Evolutionary conservation across 2,329 filamentous ascomycete species (phyloP), one percentile per base, ranked within the genome.

Genomic region (Alternaria longipes): DNA sequence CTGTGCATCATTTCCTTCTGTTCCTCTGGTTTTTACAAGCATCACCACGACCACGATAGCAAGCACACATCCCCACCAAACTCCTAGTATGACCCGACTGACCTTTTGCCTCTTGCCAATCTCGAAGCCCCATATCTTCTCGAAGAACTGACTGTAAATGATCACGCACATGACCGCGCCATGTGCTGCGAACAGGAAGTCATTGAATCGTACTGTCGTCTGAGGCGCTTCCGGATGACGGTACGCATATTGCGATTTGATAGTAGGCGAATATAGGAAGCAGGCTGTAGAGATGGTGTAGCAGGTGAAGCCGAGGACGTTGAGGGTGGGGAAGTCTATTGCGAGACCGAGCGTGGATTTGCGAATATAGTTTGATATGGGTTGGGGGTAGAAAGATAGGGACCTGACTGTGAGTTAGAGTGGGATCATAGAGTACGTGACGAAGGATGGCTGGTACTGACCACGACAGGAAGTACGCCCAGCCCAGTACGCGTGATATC

Each of bases 361-460:
- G 55, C 93, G 90, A 30, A 83, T 84, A 77, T 85, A 90, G 84
- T 97, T 98, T 64, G 93, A 86, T 62, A 96, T 81, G 7, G 91
- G 88, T 77, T 98, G 95, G 1, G 94, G 94, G 78, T 98, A 98
- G 82, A 97, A 98, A 16, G 93, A 97, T 16, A 90, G 81, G 12
- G 91, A 94, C 94, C 94, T 77, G 58, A 42, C 3, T 24, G 49
- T 30, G 28, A 22, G 40, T 63, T 32, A 60, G 59, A 18, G 2
- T 30, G n/a, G 18, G 9, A 22, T 32, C 7, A 24, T 12, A 18
- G 51, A 28, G 22, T 14, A 26, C 30, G 26, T 36, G 36, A 16
- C 22, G 22, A 14, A 1, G 18, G 8, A 11, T 24, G n/a, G 24
- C 12, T 44, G 59, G 30, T 26, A 50, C 60, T 40, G 60, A 76